A percentile compares a stretch with the other conserved stretches of the same genome.
These are phyloP conservation scores for Vitellaria paradoxa DNA, from an alignment of 179 eudicot genomes.

Conservation along the genomic window DNA sequence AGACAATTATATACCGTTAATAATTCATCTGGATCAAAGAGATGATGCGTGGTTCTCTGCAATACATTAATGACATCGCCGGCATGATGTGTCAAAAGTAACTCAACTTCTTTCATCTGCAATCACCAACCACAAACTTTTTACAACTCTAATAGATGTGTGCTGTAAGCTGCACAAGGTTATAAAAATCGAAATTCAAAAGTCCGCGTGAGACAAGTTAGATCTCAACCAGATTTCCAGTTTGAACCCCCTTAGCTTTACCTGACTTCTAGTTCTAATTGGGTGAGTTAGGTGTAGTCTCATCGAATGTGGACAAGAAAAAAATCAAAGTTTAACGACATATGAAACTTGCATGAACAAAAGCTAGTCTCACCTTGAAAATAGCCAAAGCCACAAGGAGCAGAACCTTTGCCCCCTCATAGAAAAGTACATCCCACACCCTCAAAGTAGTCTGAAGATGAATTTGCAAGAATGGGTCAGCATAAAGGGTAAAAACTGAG, in stretches of 20 bases:
- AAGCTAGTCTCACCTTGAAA: conserved; percentile 54
- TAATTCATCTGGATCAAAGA: conserved; percentile 97
- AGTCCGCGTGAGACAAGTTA: neutral
- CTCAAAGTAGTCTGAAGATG: conserved; percentile 81
- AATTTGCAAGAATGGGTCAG: neutral
- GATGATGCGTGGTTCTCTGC: conserved; percentile 84
- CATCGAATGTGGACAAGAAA: no score
- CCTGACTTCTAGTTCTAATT: no score
- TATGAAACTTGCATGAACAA: neutral
- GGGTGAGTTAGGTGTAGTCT: no score
- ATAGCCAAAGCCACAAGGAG: conserved; percentile 89
- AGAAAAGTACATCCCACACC: conserved; percentile 94
- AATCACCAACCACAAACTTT: conserved; percentile 13
- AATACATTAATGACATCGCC: conserved; percentile 83
- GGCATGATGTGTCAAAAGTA: conserved; percentile 64
- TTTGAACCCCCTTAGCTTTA: no score
- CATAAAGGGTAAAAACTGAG: no score
- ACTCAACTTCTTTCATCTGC: conserved; percentile 96
- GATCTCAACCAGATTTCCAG: no score
- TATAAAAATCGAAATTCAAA: neutral
- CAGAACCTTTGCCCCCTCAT: conserved; percentile 88
- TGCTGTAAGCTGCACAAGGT: neutral
- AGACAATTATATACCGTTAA: conserved; percentile 48
- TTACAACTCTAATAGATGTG: conserved; percentile 1
- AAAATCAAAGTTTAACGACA: neutral